Percentiles rank a stretch among this genome's conserved stretches.
Conservation (phyloP, 306 rosid species). For the Sechiopsis laciniata region DNA sequence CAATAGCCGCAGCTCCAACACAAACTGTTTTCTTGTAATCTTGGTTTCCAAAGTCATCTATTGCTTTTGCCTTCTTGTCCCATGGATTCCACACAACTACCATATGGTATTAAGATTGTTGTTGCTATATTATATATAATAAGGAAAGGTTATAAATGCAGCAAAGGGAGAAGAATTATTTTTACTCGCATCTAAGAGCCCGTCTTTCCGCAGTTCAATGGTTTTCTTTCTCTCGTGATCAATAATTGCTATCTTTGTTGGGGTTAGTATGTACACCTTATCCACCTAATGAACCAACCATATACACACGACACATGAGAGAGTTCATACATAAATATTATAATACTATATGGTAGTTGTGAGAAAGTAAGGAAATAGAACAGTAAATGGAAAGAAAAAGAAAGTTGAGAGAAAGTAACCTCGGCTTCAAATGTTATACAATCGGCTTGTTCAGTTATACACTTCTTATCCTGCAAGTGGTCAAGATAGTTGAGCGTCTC, state of each 20-base stretch:
- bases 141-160: not conserved
- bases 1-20: conserved; percentile 65
- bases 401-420: conserved; percentile 24
- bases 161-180: not conserved
- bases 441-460: conserved; percentile 78
- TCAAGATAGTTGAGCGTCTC: conserved; percentile 83
- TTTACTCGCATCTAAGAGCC: conserved; percentile 81
- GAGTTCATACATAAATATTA: no score
- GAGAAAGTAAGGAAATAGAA: no score
- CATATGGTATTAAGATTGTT: not conserved
- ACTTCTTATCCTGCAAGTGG: conserved; percentile 55
- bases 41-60: conserved; percentile 55
- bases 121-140: no score
- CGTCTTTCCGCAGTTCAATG: conserved; percentile 58
- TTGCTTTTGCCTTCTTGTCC: conserved; percentile 69
- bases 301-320: no score
- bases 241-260: conserved; percentile 67
- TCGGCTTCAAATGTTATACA: conserved; percentile 66
- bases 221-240: conserved; percentile 82
- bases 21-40: conserved; percentile 67
- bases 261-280: conserved; percentile 59
- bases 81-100: conserved; percentile 83
- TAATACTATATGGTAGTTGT: no score
- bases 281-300: conserved; percentile 42
- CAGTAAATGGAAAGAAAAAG: no score